Evolutionary conservation across 495 filamentous ascomycete genomes (phyloP).

Genomic region (Podospora didyma): DNA sequence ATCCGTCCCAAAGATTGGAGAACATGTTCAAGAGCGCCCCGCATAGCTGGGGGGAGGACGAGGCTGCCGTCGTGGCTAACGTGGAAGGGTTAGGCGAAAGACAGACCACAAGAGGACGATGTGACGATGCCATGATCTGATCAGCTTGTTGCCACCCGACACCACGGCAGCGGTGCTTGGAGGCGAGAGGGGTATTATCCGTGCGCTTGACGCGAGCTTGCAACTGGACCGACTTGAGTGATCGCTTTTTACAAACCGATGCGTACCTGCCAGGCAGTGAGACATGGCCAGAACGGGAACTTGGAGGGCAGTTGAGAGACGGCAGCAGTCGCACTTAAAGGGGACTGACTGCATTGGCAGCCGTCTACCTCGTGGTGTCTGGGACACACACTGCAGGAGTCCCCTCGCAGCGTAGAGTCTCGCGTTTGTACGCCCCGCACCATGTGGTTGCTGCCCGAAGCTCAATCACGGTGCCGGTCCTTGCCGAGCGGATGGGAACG

Average conservation of each 20-base stretch:
- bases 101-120: background rate
- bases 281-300: conserved; percentile 18
- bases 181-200: conserved; percentile 4
- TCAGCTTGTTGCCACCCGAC: conserved; percentile 9
- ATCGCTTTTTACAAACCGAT: conserved; percentile 9
- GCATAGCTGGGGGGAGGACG: background rate
- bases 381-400: conserved; percentile 23
- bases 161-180: conserved; percentile 16
- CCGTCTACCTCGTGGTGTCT: conserved; percentile 26
- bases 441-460: conserved; percentile 15
- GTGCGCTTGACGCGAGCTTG: background rate
- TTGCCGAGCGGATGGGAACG: too few species aligned
- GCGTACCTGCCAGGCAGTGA: conserved; percentile 26
- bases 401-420: conserved; percentile 9
- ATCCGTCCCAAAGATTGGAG: conserved; percentile 10
- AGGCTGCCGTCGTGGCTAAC: background rate
- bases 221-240: conserved; percentile 5
- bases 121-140: background rate
- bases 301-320: background rate
- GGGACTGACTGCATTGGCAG: conserved; percentile 19
- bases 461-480: background rate
- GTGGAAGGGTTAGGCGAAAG: background rate
- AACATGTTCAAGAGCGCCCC: background rate
- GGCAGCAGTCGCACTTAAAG: conserved; percentile 28
- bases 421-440: conserved; percentile 29